Percentiles rank a stretch among this genome's conserved stretches.
phyloP scores from a whole-genome alignment of 169 alveolate species.

The Cryptosporidium ubiquitum region DNA sequence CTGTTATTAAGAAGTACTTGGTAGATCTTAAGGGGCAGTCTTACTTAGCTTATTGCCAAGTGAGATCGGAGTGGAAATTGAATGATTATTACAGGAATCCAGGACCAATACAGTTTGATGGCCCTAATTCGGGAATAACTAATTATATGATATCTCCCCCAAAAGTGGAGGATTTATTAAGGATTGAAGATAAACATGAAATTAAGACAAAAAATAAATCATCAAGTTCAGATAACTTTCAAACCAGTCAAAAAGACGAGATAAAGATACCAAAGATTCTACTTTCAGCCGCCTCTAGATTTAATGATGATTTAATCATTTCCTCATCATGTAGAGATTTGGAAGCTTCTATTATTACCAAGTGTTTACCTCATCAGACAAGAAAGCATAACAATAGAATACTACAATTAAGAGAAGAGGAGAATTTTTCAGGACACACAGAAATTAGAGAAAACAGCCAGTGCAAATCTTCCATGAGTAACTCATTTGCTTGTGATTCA shows the following conservation, averaged over 20 bases:
- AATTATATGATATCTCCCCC: conserved; percentile 79
- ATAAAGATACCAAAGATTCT: background rate
- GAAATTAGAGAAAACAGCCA: background rate
- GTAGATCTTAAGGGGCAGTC: conserved; percentile 84
- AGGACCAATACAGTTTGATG: conserved; percentile 88
- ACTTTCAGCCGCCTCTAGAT: conserved; percentile 14
- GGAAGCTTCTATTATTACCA: background rate
- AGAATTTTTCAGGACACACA: background rate
- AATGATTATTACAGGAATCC: conserved; percentile 83
- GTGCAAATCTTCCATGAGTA: background rate
- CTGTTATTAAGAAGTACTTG: conserved; percentile 87
- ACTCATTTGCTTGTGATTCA: background rate
- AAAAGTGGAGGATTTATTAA: conserved; percentile 67
- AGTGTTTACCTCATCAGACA: conserved; percentile 28
- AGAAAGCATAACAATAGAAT: conserved; percentile 2
- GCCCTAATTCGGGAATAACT: conserved; percentile 73
- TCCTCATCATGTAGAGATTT: conserved; percentile 2
- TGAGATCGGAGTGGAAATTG: conserved; percentile 85
- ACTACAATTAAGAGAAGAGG: conserved; percentile 17
- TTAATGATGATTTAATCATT: conserved; percentile 11
- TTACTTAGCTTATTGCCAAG: conserved; percentile 79
- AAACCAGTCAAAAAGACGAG: background rate
- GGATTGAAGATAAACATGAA: background rate
- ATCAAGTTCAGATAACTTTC: background rate
- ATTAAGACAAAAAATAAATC: background rate